Evolutionary conservation across 2,329 filamentous ascomycete species (phyloP).

Genomic region (Xylaria sp.): DNA sequence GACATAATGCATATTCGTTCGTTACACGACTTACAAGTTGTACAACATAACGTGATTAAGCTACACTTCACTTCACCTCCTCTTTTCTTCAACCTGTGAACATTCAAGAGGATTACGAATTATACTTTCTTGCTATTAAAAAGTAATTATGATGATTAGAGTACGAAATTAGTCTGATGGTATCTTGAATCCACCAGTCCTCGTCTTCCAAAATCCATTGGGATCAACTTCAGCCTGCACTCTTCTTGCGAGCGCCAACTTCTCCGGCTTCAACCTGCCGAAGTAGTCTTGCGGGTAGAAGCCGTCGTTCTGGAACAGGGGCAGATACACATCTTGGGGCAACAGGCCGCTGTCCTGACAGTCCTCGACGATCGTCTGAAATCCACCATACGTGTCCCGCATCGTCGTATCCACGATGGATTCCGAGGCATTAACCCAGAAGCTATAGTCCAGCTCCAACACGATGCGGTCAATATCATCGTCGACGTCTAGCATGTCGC

Average conservation of each 20-base stretch:
- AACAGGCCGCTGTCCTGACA: constrained; percentile 52
- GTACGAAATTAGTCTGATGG: constrained; percentile 22
- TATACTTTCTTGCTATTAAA: constrained; percentile 17
- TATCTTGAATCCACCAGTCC: constrained; percentile 57
- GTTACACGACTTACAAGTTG: background rate
- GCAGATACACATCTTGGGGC: constrained; percentile 52
- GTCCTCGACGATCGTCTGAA: constrained; percentile 47
- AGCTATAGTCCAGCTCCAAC: constrained; percentile 58
- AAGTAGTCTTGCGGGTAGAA: constrained; percentile 58
- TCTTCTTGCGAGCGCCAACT: constrained; percentile 49
- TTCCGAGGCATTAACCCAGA: constrained; percentile 47
- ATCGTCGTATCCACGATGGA: constrained; percentile 51
- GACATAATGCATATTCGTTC: too few species aligned
- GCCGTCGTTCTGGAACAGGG: constrained; percentile 58
- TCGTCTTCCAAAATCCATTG: constrained; percentile 52
- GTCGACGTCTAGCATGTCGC: constrained; percentile 56
- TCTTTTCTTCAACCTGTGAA: background rate
- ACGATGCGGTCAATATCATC: constrained; percentile 55
- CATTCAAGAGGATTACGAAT: background rate
- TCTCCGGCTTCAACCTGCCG: constrained; percentile 53
- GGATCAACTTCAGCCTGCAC: constrained; percentile 55
- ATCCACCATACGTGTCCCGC: constrained; percentile 52
- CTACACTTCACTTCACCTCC: background rate
- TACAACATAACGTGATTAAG: background rate
- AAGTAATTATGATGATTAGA: background rate